A percentile compares a stretch with the other conserved stretches of the same genome.
phyloP scores from a whole-genome alignment of 2,329 filamentous ascomycete species.

The Fusarium chlamydosporum region DNA sequence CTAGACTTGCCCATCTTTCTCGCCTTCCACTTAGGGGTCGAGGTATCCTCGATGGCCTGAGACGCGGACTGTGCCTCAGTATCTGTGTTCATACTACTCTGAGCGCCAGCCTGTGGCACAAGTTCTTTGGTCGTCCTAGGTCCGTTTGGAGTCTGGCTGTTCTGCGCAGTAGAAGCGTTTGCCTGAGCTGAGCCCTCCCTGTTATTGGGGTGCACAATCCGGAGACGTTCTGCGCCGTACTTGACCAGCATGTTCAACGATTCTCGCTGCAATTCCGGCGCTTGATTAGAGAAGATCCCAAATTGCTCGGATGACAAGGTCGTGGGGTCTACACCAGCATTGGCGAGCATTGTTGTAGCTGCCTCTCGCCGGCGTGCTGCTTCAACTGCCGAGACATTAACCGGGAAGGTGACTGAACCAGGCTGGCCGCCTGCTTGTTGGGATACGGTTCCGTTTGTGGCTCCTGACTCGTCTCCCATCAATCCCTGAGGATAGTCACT shows the following conservation, averaged over 20 bases:
- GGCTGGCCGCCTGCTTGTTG: constrained; percentile 28
- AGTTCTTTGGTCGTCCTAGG: constrained; percentile 54
- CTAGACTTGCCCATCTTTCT: constrained; percentile 51
- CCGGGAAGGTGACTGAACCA: constrained; percentile 43
- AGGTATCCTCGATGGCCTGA: constrained; percentile 9
- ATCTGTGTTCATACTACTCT: constrained; percentile 32
- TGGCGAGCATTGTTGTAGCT: constrained; percentile 63
- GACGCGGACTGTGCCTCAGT: constrained; percentile 12
- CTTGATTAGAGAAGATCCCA: constrained; percentile 72
- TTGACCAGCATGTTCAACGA: constrained; percentile 69
- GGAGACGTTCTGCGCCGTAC: constrained; percentile 70
- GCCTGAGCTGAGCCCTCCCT: constrained; percentile 52
- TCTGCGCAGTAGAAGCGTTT: constrained; percentile 47
- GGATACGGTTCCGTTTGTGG: constrained; percentile 26
- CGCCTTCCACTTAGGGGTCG: constrained; percentile 27
- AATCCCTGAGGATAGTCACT: constrained; percentile 40
- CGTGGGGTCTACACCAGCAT: constrained; percentile 65
- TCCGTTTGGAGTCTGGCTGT: constrained; percentile 44
- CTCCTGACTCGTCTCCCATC: constrained; percentile 21
- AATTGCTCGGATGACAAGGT: constrained; percentile 70
- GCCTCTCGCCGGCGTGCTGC: constrained; percentile 64
- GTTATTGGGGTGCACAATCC: constrained; percentile 68
- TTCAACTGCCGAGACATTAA: constrained; percentile 61
- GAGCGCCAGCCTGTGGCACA: constrained; percentile 45
- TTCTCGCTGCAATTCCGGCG: constrained; percentile 67